Conservation (phyloP, 805 yeast genomes). For the Metschnikowia bowlesiae region DNA sequence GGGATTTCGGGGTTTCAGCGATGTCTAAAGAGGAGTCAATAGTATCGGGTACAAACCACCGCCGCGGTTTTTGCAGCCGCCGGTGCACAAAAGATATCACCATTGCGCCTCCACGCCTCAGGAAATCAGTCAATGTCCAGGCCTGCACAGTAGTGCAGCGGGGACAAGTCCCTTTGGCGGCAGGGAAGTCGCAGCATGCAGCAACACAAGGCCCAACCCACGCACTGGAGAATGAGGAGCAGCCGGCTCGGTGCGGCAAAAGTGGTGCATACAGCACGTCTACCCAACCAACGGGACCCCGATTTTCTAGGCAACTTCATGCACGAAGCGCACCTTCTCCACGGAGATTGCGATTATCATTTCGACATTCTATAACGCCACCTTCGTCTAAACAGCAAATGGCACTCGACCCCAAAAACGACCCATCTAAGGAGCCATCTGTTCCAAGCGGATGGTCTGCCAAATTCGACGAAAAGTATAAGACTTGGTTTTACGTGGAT, state of each 20-base stretch:
- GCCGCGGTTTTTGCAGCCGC: slow-evolving; percentile 2
- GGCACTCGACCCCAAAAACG: slow-evolving; percentile 12
- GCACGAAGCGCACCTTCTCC: background rate
- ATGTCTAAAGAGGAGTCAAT: background rate
- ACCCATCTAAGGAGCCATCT: slow-evolving; percentile 39
- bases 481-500: slow-evolving; percentile 79
- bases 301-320: background rate
- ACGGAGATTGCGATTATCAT: background rate
- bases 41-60: background rate
- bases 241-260: background rate
- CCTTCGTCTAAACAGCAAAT: background rate
- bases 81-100: background rate
- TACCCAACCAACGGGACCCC: background rate
- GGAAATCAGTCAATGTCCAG: background rate
- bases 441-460: slow-evolving; percentile 75
- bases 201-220: background rate
- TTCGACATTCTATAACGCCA: background rate
- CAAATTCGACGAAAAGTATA: slow-evolving; percentile 63
- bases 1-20: background rate
- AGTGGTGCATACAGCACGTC: background rate
- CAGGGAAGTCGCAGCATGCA: background rate
- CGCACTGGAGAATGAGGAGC: background rate
- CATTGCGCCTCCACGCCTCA: background rate
- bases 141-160: background rate
- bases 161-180: background rate